Base-by-base conservation (phyloP, 768 basidiomycete genomes). In the Lenzites betulinus region DNA sequence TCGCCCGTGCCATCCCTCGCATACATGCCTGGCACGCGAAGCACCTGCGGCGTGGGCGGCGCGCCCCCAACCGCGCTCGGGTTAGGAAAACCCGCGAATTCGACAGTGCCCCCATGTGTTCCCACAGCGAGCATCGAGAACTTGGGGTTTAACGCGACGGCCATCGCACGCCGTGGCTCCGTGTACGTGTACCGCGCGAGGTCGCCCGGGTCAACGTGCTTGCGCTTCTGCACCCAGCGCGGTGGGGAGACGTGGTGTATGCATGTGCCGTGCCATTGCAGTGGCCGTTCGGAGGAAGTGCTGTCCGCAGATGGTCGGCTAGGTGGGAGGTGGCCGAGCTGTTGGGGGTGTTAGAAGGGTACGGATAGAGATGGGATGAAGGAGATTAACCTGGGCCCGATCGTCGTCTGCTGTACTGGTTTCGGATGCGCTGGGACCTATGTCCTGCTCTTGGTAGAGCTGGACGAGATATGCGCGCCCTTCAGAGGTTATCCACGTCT, bases 91-190 rank as follows among this genome's bases (percentile, higher is more conserved):
- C 83, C 81, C 0, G 86, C 82, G 52, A 86, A 83, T 58, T 89
- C 82, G 39, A 94, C 78, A 28, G 76, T 77, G 15, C 90, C 92
- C 51, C 89, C 81, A 22, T 78, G 74, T 7, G 87, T 92, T 11
- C 95, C 95, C 30, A 94, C 79, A 8, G 92, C 92, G 57, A 93
- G 77, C 35, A 95, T 67, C 28, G 92, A 94, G 69, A 96, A 95
- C 69, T 84, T 88, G 22, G 78, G 76, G 69, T 95, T 96, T 64
- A 94, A 77, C 4, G 88, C 85, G 9, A 90, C 77, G 11, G 76
- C 76, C 38, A 84, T 80, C 4, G 88, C 90, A 28, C 86, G 81
- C 33, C 83, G 79, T 8, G 89, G 88, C 65, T 90, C 88, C 26
- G 82, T 73, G 63, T 90, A 92, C 23, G 71, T 68, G 26, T 68